These are phyloP conservation scores for Rhizophora mangle DNA, from an alignment of 345 rosid genomes.

Conservation along the genomic window DNA sequence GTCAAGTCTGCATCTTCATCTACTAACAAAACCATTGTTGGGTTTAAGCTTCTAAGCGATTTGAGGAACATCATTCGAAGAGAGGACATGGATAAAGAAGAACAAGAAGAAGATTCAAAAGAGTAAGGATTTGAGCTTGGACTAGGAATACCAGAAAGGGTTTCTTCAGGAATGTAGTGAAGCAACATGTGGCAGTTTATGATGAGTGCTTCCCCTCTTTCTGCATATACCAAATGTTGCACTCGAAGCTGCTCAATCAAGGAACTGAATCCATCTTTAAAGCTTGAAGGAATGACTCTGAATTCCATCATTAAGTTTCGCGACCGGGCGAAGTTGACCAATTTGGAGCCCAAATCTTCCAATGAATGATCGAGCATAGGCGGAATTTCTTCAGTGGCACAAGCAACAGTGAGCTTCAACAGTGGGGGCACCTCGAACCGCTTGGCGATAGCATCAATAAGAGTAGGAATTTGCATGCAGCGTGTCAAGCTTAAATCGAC, in stretches of 20 bases:
- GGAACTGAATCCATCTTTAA: constrained; percentile 62
- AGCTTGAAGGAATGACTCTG: constrained; percentile 48
- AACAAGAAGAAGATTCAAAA: constrained; percentile 25
- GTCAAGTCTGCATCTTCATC: constrained; percentile 90
- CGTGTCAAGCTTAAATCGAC: constrained; percentile 81
- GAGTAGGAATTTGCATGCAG: constrained; percentile 97
- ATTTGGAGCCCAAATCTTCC: constrained; percentile 62
- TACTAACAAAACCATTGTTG: constrained; percentile 58
- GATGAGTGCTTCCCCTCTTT: constrained; percentile 57
- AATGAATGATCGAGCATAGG: constrained; percentile 61
- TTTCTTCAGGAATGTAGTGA: constrained; percentile 72
- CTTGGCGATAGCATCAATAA: constrained; percentile 64
- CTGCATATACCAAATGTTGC: constrained; percentile 47
- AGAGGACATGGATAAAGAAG: constrained; percentile 25
- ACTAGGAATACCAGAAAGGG: constrained; percentile 18
- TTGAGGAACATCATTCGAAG: constrained; percentile 51
- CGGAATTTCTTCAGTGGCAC: constrained; percentile 34
- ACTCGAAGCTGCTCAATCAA: constrained; percentile 56
- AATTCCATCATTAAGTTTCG: constrained; percentile 67
- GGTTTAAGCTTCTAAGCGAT: constrained; percentile 56
- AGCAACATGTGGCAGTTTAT: constrained; percentile 90
- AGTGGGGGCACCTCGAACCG: constrained; percentile 56
- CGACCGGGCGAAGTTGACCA: constrained; percentile 67
- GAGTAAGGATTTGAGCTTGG: constrained; percentile 18
- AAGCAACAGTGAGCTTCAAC: constrained; percentile 68